Percentiles rank a stretch among this genome's conserved stretches.
Conservation (phyloP, 352 stramenopile species). For the Paralagenidium karlingii region DNA sequence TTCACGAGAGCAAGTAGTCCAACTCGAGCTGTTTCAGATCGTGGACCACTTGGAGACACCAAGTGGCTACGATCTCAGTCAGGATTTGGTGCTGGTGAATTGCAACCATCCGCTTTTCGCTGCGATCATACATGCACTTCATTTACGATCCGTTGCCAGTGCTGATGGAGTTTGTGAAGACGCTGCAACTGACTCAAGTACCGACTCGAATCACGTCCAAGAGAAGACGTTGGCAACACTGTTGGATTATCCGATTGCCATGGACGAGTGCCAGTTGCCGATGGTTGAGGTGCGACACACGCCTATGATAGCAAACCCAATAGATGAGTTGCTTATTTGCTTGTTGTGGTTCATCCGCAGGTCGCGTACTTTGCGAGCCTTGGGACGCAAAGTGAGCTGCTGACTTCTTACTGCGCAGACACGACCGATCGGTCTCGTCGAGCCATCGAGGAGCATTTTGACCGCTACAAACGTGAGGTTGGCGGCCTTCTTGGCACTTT, state of each 20-base stretch:
- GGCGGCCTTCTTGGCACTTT: no score
- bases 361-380: slow-evolving; percentile 37
- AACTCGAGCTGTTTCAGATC: slow-evolving; percentile 13
- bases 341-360: slow-evolving; percentile 8
- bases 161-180: no score
- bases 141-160: no score
- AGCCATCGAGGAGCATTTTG: slow-evolving; percentile 21
- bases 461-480: no score
- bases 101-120: no score
- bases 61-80: no score
- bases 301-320: no score
- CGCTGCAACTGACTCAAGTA: not conserved
- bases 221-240: slow-evolving; percentile 25
- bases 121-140: no score
- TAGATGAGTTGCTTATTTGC: no score
- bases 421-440: slow-evolving; percentile 4
- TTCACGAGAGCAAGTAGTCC: no score
- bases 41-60: slow-evolving; percentile 20
- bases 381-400: slow-evolving; percentile 7
- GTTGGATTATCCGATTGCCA: slow-evolving; percentile 50
- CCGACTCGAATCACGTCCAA: slow-evolving; percentile 3
- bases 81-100: slow-evolving; percentile 6
- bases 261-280: slow-evolving; percentile 32
- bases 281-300: slow-evolving; percentile 51
- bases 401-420: slow-evolving; percentile 48